Percentiles rank a stretch among this genome's conserved stretches.
These are phyloP conservation scores for Kuraishia cidri DNA, from an alignment of 805 yeast genomes.

Conservation along the genomic window DNA sequence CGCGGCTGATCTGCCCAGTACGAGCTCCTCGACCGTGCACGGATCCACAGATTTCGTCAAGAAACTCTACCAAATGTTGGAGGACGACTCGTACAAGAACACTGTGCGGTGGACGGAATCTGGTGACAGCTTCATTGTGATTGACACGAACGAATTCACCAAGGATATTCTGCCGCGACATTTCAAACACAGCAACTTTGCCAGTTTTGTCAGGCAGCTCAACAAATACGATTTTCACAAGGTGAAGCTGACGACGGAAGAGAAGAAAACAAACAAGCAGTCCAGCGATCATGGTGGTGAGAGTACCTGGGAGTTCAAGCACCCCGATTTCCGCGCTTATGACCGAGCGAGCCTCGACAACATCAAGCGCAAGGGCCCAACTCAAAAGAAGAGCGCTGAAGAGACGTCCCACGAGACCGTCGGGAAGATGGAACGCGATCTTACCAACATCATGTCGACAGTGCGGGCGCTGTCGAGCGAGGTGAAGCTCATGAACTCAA, in stretches of 20 bases:
- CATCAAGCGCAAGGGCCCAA: constrained; percentile 76
- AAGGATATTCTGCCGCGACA: constrained; percentile 83
- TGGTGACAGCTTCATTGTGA: constrained; percentile 85
- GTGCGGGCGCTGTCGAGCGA: constrained; percentile 25
- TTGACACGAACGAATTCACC: constrained; percentile 87
- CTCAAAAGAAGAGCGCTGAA: constrained; percentile 30
- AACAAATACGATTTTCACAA: constrained; percentile 98
- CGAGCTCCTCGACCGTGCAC: background rate
- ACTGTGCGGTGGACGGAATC: constrained; percentile 78
- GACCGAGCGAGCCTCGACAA: constrained; percentile 76
- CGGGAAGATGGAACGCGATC: constrained; percentile 18
- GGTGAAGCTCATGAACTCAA: constrained; percentile 34
- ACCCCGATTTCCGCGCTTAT: constrained; percentile 75
- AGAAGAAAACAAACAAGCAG: constrained; percentile 34
- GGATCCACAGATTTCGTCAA: constrained; percentile 76
- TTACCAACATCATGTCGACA: constrained; percentile 16
- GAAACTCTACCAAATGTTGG: constrained; percentile 76
- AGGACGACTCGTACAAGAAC: constrained; percentile 63
- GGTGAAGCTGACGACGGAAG: constrained; percentile 68
- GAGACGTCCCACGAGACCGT: constrained; percentile 16
- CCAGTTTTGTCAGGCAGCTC: constrained; percentile 89
- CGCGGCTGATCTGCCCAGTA: no score
- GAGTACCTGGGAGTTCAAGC: constrained; percentile 91
- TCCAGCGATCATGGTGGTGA: constrained; percentile 71
- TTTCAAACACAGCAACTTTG: constrained; percentile 92